Base-by-base conservation (phyloP, 768 basidiomycete genomes). In the Xerocomellus intermedius region DNA sequence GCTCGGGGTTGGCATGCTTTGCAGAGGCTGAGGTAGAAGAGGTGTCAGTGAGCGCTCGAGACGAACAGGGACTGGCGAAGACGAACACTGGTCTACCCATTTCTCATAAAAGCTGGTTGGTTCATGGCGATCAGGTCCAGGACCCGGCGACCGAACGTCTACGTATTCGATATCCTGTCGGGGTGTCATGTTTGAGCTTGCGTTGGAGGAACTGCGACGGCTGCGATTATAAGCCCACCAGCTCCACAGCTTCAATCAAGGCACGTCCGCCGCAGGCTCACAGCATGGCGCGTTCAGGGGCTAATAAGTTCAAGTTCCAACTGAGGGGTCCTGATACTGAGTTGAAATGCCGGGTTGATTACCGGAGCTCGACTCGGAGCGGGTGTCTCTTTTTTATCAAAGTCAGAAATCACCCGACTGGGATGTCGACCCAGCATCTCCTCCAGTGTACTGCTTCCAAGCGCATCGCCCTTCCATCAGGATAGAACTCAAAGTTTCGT, bases 381-480 rank as follows among this genome's bases (percentile, higher is more conserved):
- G n/a, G n/a, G n/a, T n/a, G n/a, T n/a, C 24, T 24, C 5, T 24
- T 24, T 24, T 24, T 24, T 3, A 54, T 43, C 50, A 37, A n/a
- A 10, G 10, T 28, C n/a, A n/a, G n/a, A n/a, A n/a, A n/a, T n/a
- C n/a, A n/a, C n/a, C 46, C 24, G 37, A 43, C 44, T 28, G 19
- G 30, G 35, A 99, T n/a, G n/a, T n/a, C n/a, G n/a, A 97, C 94
- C 43, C 96, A 98, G 71, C 97, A 96, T 26, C 83, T 98, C 48
- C 87, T 99, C 22, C 96, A 98, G 73, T 86, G 97, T 57, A 96
- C 94, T 12, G 90, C 93, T 1, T 74, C 78, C 17, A 98, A 98
- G 77, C 90, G 97, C 60, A 99, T 98, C 61, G 95, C 97, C 12
- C 87, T 99, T 42, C 96, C 97, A 37, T 99, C 62, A 84, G 94